Base-by-base conservation (phyloP, 129 eudicot species). In the Sambucus nigra region DNA sequence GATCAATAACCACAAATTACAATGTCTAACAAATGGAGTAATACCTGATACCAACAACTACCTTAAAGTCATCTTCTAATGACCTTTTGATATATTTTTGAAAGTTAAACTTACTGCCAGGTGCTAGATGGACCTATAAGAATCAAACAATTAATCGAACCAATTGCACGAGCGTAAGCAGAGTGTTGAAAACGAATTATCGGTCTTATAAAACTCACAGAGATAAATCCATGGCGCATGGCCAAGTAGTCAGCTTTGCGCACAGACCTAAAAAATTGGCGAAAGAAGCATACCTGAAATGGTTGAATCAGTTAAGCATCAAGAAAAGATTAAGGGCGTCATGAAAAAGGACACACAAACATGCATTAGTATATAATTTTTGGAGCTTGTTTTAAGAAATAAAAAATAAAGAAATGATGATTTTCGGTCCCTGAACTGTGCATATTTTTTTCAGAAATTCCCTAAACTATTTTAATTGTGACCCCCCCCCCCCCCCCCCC, bases 51-150 rank as follows among this genome's bases (percentile, higher is more conserved):
- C 97, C 97, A 28, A 89, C 97, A 56, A 89, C 68, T 9, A 81
- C 69, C 73, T 84, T 89, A 69, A 89, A 89, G 68, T 89, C 97
- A 20, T 84, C 97, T 76, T 89, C 97, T 4, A 89, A 63, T 38
- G 97, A 84, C 63, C 95, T 73, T 74, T 81, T 89, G 35, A 89
- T 89, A 63, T 89, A 89, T 49, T 84, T 89, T 59, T 89, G 97
- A 61, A 89, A 89, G 64, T 89, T 74, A 65, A 89, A 89, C 59
- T 85, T 88, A 29, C 77, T 79, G 57, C 95, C 97, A 27, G 95
- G 83, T 26, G 94, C 82, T 70, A 89, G 64, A 72, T 89, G 97
- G 12, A 79, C 95, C 95, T 84, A 35, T 7, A 35, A 35, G 42
- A 35, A 35, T 2, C 12, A 35, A 25, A 27, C 16, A 41, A 15